These are phyloP conservation scores for Pseudogymnoascus sp. DNA, from an alignment of 2,329 filamentous ascomycete species.

Conservation along the genomic window DNA sequence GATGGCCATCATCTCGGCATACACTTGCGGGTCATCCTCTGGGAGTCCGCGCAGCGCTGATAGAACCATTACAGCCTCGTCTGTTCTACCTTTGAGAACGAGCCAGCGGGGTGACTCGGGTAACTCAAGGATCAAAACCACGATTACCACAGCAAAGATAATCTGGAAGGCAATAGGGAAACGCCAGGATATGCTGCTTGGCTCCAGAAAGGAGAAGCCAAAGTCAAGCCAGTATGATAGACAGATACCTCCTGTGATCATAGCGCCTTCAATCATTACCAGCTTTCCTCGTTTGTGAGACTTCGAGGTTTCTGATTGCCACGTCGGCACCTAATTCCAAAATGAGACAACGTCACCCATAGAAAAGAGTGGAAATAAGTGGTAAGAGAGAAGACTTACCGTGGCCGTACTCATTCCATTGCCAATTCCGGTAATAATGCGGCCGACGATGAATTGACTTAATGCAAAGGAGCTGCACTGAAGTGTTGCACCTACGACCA, in stretches of 20 bases:
- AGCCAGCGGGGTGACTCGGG: conserved; percentile 17
- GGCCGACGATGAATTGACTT: conserved; percentile 36
- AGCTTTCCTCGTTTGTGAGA: conserved; percentile 18
- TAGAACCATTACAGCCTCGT: conserved; percentile 18
- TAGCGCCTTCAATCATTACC: conserved; percentile 32
- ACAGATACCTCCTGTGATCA: conserved; percentile 48
- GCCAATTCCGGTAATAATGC: conserved; percentile 34
- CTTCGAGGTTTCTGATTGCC: conserved; percentile 21
- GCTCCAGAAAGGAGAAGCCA: conserved; percentile 41
- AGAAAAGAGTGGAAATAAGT: not conserved
- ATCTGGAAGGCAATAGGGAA: conserved; percentile 25
- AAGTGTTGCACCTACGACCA: conserved; percentile 29
- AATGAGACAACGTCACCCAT: not conserved
- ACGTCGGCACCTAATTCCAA: conserved; percentile 8
- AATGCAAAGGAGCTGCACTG: conserved; percentile 24
- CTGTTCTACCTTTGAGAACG: conserved; percentile 21
- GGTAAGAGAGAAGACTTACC: not conserved
- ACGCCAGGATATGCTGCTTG: conserved; percentile 31
- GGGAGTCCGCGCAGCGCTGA: conserved; percentile 27
- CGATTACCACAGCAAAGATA: conserved; percentile 26
- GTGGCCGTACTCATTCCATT: conserved; percentile 17
- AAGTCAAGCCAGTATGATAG: conserved; percentile 52
- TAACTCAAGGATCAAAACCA: conserved; percentile 11
- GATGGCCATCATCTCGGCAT: conserved; percentile 40
- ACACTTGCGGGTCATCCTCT: conserved; percentile 41